These are phyloP conservation scores for Davidsoniella australis DNA, from an alignment of 2,329 filamentous ascomycete genomes.

Conservation along the genomic window DNA sequence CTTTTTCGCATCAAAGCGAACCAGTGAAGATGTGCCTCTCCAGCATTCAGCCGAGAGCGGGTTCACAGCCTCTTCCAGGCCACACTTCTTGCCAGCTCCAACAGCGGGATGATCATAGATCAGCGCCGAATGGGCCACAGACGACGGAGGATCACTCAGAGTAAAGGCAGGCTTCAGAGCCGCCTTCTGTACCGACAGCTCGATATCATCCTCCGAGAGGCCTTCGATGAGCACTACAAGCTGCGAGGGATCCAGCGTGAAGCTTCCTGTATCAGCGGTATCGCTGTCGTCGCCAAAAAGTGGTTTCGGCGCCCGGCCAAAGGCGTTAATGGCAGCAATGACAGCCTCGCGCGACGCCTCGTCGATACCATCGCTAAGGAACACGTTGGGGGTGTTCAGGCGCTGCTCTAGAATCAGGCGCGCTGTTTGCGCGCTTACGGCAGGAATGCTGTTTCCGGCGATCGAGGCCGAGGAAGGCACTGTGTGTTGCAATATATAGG, in stretches of 20 bases:
- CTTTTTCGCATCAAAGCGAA: slow-evolving; percentile 28
- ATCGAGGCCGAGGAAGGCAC: not conserved
- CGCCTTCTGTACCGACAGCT: slow-evolving; percentile 21
- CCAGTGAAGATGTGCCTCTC: slow-evolving; percentile 25
- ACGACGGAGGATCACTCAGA: slow-evolving; percentile 28
- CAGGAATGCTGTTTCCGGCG: not conserved
- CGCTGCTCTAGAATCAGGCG: slow-evolving; percentile 12
- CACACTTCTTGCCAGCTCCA: slow-evolving; percentile 24
- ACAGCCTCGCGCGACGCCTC: slow-evolving; percentile 9
- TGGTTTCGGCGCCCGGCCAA: slow-evolving; percentile 10
- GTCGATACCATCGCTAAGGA: slow-evolving; percentile 8
- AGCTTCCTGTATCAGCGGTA: not conserved
- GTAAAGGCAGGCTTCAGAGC: slow-evolving; percentile 27
- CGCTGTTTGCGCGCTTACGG: slow-evolving; percentile 8
- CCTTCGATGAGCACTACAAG: slow-evolving; percentile 44
- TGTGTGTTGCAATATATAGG: slow-evolving; percentile 7
- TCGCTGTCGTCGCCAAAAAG: slow-evolving; percentile 2
- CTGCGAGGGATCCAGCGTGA: slow-evolving; percentile 22
- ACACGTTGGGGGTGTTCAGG: slow-evolving; percentile 12
- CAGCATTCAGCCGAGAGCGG: slow-evolving; percentile 29
- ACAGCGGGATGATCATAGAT: slow-evolving; percentile 25
- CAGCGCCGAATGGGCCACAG: slow-evolving; percentile 26
- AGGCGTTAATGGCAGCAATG: slow-evolving; percentile 10
- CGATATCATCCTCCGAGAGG: slow-evolving; percentile 28
- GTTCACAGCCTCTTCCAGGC: slow-evolving; percentile 24